Percentiles rank a stretch among this genome's conserved stretches.
Conservation (phyloP, 257 asterid genomes). For the Solanum neorickii region DNA sequence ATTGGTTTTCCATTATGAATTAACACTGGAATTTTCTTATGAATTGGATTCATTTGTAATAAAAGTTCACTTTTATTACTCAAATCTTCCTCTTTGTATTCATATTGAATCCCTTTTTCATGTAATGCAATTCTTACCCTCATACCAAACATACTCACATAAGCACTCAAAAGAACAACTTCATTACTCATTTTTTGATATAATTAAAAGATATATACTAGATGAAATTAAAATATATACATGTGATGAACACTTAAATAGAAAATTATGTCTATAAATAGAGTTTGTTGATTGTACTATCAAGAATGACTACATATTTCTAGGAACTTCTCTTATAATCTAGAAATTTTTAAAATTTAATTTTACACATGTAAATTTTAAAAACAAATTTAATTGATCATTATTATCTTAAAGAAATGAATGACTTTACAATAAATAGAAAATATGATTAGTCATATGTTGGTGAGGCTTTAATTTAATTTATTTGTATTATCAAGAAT, state of each 20-base stretch:
- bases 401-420: neutral
- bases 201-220: neutral
- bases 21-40: slow-evolving; percentile 11
- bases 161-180: neutral
- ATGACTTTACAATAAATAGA: neutral
- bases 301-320: neutral
- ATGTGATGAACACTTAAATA: neutral
- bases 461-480: neutral
- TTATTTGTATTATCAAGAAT: neutral
- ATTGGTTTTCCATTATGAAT: slow-evolving; percentile 13
- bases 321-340: neutral
- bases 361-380: neutral
- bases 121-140: slow-evolving; percentile 1
- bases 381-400: neutral
- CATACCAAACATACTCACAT: neutral
- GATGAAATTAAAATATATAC: neutral
- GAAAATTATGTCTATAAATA: neutral
- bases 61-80: slow-evolving; percentile 5
- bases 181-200: neutral
- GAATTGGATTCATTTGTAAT: slow-evolving; percentile 2
- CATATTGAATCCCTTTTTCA: slow-evolving; percentile 6
- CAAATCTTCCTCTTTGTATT: slow-evolving; percentile 4
- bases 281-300: neutral
- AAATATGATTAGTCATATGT: neutral
- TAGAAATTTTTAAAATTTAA: neutral